Evolutionary conservation across 1,284 basidiomycete species (phyloP).

Genomic region (Pseudozyma tsukubaensis): DNA sequence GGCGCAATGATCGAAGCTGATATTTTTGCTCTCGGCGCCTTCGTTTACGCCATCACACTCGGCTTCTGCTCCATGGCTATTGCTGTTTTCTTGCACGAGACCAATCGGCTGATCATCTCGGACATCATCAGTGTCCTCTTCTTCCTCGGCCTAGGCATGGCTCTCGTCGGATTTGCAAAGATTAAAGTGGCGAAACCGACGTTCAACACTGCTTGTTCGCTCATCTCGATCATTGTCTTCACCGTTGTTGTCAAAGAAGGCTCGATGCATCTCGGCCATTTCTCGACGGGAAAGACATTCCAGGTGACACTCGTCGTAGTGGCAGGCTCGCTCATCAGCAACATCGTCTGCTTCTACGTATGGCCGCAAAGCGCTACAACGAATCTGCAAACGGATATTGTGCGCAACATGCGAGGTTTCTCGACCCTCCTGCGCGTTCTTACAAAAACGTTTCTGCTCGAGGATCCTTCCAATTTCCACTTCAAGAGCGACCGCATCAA

Average conservation of each 20-base stretch:
- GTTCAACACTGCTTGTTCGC: slow-evolving; percentile 82
- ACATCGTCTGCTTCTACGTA: slow-evolving; percentile 82
- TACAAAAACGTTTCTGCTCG: slow-evolving; percentile 64
- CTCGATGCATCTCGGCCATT: slow-evolving; percentile 74
- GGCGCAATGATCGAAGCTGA: slow-evolving; percentile 92
- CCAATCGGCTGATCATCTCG: slow-evolving; percentile 70
- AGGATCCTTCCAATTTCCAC: slow-evolving; percentile 60
- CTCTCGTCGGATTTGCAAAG: slow-evolving; percentile 84
- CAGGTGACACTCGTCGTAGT: slow-evolving; percentile 76
- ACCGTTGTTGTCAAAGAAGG: slow-evolving; percentile 85
- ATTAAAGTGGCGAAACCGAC: slow-evolving; percentile 88
- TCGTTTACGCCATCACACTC: slow-evolving; percentile 80
- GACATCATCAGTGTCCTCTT: slow-evolving; percentile 72
- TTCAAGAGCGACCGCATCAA: slow-evolving; percentile 60
- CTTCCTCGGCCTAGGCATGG: slow-evolving; percentile 82
- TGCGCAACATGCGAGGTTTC: slow-evolving; percentile 57
- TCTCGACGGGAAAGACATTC: slow-evolving; percentile 65
- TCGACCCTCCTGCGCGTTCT: slow-evolving; percentile 60
- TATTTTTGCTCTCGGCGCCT: slow-evolving; percentile 79
- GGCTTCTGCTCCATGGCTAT: slow-evolving; percentile 77
- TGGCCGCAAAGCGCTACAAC: slow-evolving; percentile 87
- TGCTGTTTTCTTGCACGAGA: slow-evolving; percentile 69
- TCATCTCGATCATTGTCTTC: slow-evolving; percentile 57
- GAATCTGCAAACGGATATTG: slow-evolving; percentile 75
- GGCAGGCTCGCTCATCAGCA: slow-evolving; percentile 81